Conservation (phyloP, 768 basidiomycete species). For the Tulasnella sp. region DNA sequence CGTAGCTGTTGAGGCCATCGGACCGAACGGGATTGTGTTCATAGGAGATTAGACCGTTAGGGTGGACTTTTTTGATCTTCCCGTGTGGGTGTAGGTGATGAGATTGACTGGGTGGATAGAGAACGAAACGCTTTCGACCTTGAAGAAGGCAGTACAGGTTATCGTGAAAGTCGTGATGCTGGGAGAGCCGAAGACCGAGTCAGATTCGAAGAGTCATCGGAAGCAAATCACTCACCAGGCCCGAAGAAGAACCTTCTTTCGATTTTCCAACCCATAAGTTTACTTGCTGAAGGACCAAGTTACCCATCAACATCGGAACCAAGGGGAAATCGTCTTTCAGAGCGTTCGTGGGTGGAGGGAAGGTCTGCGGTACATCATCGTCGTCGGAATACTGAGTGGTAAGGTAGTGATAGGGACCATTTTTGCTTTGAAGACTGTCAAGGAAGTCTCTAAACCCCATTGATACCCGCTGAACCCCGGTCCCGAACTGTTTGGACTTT, state of each 20-base stretch:
- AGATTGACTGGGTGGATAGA: neutral
- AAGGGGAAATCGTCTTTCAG: neutral
- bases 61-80: neutral
- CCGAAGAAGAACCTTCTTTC: neutral
- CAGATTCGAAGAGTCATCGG: neutral
- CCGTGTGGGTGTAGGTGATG: conserved; percentile 7
- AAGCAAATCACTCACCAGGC: neutral
- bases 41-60: conserved; percentile 4
- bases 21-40: conserved; percentile 1
- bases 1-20: neutral
- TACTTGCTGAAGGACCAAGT: conserved; percentile 5
- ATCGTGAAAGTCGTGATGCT: conserved; percentile 13
- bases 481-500: conserved; percentile 2
- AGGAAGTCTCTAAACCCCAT: neutral
- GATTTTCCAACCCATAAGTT: conserved; percentile 12
- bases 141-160: conserved; percentile 14
- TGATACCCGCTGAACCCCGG: neutral
- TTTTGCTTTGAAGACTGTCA: neutral
- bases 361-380: neutral
- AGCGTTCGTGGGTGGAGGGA: neutral
- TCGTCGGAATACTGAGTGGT: conserved; percentile 3
- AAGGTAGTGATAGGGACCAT: neutral
- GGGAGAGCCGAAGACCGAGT: neutral
- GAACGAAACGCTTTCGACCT: conserved; percentile 10
- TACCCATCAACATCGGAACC: neutral